Base-by-base conservation (phyloP, 306 rosid genomes). In the Psophocarpus tetragonolobus region DNA sequence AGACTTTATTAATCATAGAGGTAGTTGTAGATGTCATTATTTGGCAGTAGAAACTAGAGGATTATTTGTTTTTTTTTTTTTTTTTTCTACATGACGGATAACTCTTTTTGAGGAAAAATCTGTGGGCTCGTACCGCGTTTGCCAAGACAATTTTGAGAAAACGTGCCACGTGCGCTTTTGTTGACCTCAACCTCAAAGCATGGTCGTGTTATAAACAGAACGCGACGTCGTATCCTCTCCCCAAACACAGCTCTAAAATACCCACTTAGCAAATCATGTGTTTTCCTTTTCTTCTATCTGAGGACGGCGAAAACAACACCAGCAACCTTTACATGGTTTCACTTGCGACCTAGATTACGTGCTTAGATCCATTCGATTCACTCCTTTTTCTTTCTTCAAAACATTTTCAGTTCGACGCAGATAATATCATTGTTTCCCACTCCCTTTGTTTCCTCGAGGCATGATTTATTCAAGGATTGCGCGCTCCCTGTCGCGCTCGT, bases 401-500 rank as follows among this genome's bases (percentile, higher is more conserved):
- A 21, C 5, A 36, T 15, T 21, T 4, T 2, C 11, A 5, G 12
- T 51, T 56, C 39, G 12, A 20, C 23, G 6, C 23, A 67, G 48
- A 27, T 20, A 65, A 27, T 20, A 65, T 5, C 32, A 10, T 48
- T 66, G 53, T 35, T 63, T 17, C n/a, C 13, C 77, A 14, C 42
- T n/a, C 42, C 8, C 48, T 30, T 11, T 8, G 14, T 63, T 71
- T 73, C 38, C 5, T 48, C 79, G 8, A 62, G 85, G 32, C 53
- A 93, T 93, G 98, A 83, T 74, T 33, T 87, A 77, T 75, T 84
- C 92, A 61, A 85, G 87, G 62, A 80, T 93, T 73, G 88, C 86
- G 33, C 97, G 92, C 63, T 87, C 95, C 60, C 47, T 93, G 3
- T 77, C 92, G 68, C 95, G 92, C 15, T 91, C 95, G 50, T 87